Base-by-base conservation (phyloP, 345 rosid genomes). In the Cochlearia excelsa region DNA sequence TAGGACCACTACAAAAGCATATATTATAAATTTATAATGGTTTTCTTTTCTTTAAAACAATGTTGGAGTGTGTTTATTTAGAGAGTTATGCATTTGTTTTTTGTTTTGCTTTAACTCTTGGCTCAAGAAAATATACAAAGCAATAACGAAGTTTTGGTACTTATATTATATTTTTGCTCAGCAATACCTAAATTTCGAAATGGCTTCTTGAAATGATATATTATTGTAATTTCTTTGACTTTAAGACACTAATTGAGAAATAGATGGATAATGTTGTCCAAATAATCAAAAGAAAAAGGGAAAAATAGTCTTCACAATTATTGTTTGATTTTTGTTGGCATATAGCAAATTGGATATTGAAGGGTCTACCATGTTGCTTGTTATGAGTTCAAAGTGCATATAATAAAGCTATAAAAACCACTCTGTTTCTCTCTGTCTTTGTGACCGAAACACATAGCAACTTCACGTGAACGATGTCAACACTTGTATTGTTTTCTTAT, bases 331-430 rank as follows among this genome's bases (percentile, higher is more conserved):
- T 6, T 16, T 53, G 40, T 34, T 41, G 38, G 58, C 42, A 42
- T 34, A 44, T 48, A 63, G 64, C 53, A 63, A 35, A 49, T 63
- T 16, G 63, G 69, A 63, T 56, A 39, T 37, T 37, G 44, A 63
- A 63, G 65, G 74, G 74, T 70, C 69, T 70, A 63, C 74, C 74
- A 70, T 70, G 74, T 63, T 63, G 69, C 59, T 37, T 63, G 74
- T 51, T 70, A 64, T 4, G 64, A 63, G 59, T 57, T 63, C 59
- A 63, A 63, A 70, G 65, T 70, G 65, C 55, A 63, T 8, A n/a
- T n/a, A n/a, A 37, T 57, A 70, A 63, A 63, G 74, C 65, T 51
- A 56, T 70, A 50, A 57, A 70, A 70, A 42, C 54, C 65, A 70
- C 74, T 70, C 64, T 70, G 74, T 70, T 70, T 37, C 74, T 63